A percentile compares a stretch with the other conserved stretches of the same genome.
Conservation (phyloP, 768 basidiomycete genomes). For the Collybia mongolica region DNA sequence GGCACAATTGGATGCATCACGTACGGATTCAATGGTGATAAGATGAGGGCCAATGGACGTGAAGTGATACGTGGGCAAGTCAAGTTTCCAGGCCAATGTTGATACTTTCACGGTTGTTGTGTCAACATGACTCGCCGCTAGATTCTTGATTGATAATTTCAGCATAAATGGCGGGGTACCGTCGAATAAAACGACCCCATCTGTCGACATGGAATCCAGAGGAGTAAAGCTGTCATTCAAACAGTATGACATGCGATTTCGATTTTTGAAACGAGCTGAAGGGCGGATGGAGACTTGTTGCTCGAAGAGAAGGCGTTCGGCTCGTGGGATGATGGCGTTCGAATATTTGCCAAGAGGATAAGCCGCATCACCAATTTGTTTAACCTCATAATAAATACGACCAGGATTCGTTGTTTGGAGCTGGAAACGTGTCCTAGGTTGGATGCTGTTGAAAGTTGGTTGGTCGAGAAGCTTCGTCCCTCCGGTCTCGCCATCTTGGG, state of each 20-base stretch:
- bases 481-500: slow-evolving; percentile 63
- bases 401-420: slow-evolving; percentile 77
- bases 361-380: slow-evolving; percentile 82
- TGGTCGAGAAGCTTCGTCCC: slow-evolving; percentile 73
- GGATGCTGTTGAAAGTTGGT: slow-evolving; percentile 83
- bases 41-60: slow-evolving; percentile 79
- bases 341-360: slow-evolving; percentile 76
- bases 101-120: slow-evolving; percentile 50
- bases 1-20: slow-evolving; percentile 81
- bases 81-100: slow-evolving; percentile 64
- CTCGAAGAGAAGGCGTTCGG: slow-evolving; percentile 72
- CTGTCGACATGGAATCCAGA: slow-evolving; percentile 46
- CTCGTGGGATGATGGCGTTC: slow-evolving; percentile 61
- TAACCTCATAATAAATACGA: slow-evolving; percentile 86
- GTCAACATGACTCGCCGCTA: slow-evolving; percentile 67
- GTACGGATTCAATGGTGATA: slow-evolving; percentile 73
- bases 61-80: slow-evolving; percentile 70
- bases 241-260: slow-evolving; percentile 70
- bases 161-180: slow-evolving; percentile 88
- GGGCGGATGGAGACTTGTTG: slow-evolving; percentile 85
- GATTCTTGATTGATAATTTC: slow-evolving; percentile 70
- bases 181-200: slow-evolving; percentile 67
- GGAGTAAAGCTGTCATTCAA: slow-evolving; percentile 65
- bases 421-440: slow-evolving; percentile 76
- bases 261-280: slow-evolving; percentile 72